Evolutionary conservation across 306 rosid genomes (phyloP), one percentile per base, ranked within the genome.

Genomic region (Vachellia pachyceras): DNA sequence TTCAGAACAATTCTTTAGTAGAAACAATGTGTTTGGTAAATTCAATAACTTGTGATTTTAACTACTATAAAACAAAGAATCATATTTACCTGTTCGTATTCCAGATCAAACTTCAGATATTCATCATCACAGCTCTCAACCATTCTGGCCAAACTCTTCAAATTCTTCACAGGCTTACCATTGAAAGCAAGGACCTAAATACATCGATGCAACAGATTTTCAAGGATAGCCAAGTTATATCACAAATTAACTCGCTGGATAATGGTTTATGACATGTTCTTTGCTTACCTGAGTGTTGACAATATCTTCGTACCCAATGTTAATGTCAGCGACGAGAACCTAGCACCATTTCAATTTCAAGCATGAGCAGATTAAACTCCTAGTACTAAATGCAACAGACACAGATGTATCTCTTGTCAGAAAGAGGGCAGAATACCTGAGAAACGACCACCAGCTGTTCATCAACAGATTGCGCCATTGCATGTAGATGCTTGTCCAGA

Each of bases 271-370:
- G 17, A 15, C 10, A 64, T n/a, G 64, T 73, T 72, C 23, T 22
- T 72, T n/a, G 18, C 80, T 77, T 33, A 91, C 98, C 97, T 91
- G 98, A 69, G 93, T 91, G 87, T 94, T 94, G 39, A 94, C 97
- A 33, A 94, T 89, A 50, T 94, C 97, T 81, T 94, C 98, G 39
- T 94, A 94, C 45, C 98, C 98, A n/a, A 94, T 91, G 83, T 94
- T 91, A 81, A 94, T 94, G 82, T 94, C 97, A 72, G 97, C 92
- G 65, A 91, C 98, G 17, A 94, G 94, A 82, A 94, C 97, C 98
- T 93, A 64, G 36, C 74, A 83, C 70, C 65, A 54, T 36, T 66
- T 66, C 77, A 76, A 41, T 36, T 50, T 68, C 36, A 85, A 67
- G 76, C 33, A 74, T 40, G 42, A 69, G 58, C 17, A 47, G 85